A percentile compares a stretch with the other conserved stretches of the same genome.
phyloP scores from a whole-genome alignment of 164 flowering plant genomes.

The Houttuynia cordata region DNA sequence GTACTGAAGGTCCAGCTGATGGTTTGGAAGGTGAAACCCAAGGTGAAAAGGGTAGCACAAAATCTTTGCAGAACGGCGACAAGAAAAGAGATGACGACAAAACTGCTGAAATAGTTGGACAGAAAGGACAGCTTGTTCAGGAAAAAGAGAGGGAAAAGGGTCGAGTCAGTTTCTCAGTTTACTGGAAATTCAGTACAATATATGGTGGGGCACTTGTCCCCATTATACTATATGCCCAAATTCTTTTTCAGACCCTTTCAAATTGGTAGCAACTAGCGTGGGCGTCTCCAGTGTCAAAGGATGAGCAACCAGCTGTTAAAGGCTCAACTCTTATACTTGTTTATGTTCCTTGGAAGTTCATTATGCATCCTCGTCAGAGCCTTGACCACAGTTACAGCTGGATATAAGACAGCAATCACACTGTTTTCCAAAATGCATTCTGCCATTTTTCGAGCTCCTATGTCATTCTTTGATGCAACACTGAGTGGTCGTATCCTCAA shows the following conservation, averaged over 20 bases:
- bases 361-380: slow-evolving; percentile 48
- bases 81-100: slow-evolving; percentile 16
- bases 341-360: slow-evolving; percentile 59
- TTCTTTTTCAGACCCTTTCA: slow-evolving; percentile 73
- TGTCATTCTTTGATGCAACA: slow-evolving; percentile 95
- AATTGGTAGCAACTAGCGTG: slow-evolving; percentile 88
- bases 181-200: slow-evolving; percentile 65
- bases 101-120: slow-evolving; percentile 25
- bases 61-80: slow-evolving; percentile 6
- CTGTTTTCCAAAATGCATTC: too few species aligned
- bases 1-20: too few species aligned
- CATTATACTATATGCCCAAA: slow-evolving; percentile 36
- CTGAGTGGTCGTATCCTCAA: slow-evolving; percentile 86
- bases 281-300: slow-evolving; percentile 67
- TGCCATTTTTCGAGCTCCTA: slow-evolving; percentile 80
- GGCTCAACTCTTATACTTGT: slow-evolving; percentile 40
- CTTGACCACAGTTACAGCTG: slow-evolving; percentile 41
- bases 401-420: slow-evolving; percentile 57
- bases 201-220: slow-evolving; percentile 77
- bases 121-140: slow-evolving; percentile 68
- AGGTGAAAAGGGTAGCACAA: too few species aligned
- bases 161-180: slow-evolving; percentile 59
- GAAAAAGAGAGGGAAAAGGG: too few species aligned
- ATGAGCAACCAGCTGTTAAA: slow-evolving; percentile 32
- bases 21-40: too few species aligned